Percentiles rank a stretch among this genome's conserved stretches.
phyloP scores from a whole-genome alignment of 306 rosid genomes.

The Clitoria ternatea region DNA sequence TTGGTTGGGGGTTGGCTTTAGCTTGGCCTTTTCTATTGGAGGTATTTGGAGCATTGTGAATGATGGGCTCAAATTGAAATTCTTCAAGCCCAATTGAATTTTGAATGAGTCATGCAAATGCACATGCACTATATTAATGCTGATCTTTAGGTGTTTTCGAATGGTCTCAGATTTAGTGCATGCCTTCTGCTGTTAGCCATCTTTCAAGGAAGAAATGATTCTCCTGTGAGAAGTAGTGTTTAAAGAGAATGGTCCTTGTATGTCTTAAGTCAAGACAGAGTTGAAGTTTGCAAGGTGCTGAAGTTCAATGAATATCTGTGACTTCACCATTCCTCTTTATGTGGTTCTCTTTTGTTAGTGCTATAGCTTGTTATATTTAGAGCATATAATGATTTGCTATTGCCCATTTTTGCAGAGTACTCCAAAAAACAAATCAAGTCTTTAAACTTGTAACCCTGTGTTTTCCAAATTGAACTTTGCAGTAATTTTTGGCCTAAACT shows the following conservation, averaged over 20 bases:
- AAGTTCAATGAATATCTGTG: slow-evolving; percentile 4
- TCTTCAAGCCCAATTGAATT: slow-evolving; percentile 77
- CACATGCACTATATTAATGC: background rate
- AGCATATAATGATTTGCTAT: background rate
- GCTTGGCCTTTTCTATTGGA: slow-evolving; percentile 90
- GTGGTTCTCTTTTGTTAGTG: background rate
- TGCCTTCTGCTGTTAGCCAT: background rate
- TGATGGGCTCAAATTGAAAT: slow-evolving; percentile 85
- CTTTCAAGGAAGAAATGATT: background rate
- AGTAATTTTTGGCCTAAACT: background rate
- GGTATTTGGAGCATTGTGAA: slow-evolving; percentile 99
- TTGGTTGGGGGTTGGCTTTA: slow-evolving; percentile 87
- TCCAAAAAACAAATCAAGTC: background rate
- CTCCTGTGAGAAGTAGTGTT: background rate
- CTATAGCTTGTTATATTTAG: slow-evolving; percentile 1
- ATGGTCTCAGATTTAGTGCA: background rate
- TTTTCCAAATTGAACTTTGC: background rate
- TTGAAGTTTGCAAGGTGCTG: background rate
- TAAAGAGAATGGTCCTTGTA: slow-evolving; percentile 3
- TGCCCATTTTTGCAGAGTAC: slow-evolving; percentile 12
- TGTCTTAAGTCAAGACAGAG: slow-evolving; percentile 1
- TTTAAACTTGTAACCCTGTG: background rate
- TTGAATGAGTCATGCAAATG: background rate
- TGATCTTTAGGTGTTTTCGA: background rate
- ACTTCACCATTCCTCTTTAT: background rate